These are phyloP conservation scores for Coemansia sp. DNA, from an alignment of 192 early-diverging fungal species.

Conservation along the genomic window DNA sequence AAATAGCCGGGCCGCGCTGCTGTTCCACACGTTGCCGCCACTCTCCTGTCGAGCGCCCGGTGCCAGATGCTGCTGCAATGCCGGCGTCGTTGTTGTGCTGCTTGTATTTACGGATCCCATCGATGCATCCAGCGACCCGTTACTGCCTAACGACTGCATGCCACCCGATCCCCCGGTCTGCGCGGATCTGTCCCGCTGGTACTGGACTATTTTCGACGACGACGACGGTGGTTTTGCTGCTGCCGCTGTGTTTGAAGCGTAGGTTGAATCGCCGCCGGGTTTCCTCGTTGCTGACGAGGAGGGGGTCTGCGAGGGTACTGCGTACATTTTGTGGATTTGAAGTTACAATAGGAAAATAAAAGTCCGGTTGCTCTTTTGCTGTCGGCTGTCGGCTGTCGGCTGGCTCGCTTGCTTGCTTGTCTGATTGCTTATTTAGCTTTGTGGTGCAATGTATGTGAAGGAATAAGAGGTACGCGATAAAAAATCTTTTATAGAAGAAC, in stretches of 20 bases:
- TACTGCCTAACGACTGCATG: neutral
- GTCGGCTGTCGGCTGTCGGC: too few relatives aligned
- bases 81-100: neutral
- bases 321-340: slow-evolving; percentile 31
- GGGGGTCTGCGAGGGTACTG: slow-evolving; percentile 26
- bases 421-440: neutral
- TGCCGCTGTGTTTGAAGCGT: slow-evolving; percentile 8
- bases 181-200: slow-evolving; percentile 33
- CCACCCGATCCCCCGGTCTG: slow-evolving; percentile 1
- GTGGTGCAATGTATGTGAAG: neutral
- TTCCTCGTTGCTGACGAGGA: slow-evolving; percentile 23
- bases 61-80: neutral
- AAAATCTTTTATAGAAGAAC: neutral
- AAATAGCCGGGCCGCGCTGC: slow-evolving; percentile 10
- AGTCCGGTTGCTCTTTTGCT: neutral
- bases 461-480: neutral
- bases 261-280: slow-evolving; percentile 18
- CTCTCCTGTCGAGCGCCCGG: slow-evolving; percentile 5
- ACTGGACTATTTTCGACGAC: slow-evolving; percentile 35
- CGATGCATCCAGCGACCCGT: neutral
- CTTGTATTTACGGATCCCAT: slow-evolving; percentile 1
- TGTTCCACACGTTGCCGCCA: slow-evolving; percentile 13
- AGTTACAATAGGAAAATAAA: neutral
- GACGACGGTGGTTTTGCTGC: slow-evolving; percentile 15
- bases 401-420: neutral